Base-by-base conservation (phyloP, 495 filamentous ascomycete species). In the Trichoderma asperelloides region DNA sequence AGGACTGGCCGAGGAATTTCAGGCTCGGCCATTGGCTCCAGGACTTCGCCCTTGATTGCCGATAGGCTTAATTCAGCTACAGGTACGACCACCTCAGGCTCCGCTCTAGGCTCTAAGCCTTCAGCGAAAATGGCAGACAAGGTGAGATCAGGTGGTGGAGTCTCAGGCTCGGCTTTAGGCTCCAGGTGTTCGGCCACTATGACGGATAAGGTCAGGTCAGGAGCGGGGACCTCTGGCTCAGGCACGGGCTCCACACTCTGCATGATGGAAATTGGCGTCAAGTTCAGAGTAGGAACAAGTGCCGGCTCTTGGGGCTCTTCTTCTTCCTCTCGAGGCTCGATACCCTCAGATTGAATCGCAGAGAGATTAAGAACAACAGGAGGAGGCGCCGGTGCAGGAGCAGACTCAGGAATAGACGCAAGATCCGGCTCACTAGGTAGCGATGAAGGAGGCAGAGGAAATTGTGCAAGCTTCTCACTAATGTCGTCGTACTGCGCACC, bases 391-490 rank as follows among this genome's bases (percentile, higher is more conserved):
- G 47, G 47, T n/a, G 3, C 47, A 21, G 47, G 18, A n/a, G 18
- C 18, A 21, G 33, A 37, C 33, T 37, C 33, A 37, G 47, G 47
- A 23, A 51, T n/a, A n/a, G 18, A n/a, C 5, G 43, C 5, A 73
- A 63, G 28, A 69, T 69, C 0, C 70, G 66, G 2, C 45, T 71
- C 25, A 39, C 65, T 73, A 5, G 70, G 71, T 8, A 74, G 73
- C 0, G 78, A 77, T 4, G 73, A 72, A 2, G 82, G 80, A 16
- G 80, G 80, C 23, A 80, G 74, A 18, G 81, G 81, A 70, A 83
- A 82, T 65, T 75, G 76, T 6, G 78, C 75, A 62, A 82, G 72
- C 64, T 78, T 82, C 45, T 78, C 75, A 5, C 79, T 74, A 72
- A 79, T 70, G 67, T 85, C 71, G 60, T 76, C 71, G 60, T 76